phyloP scores from a whole-genome alignment of 345 rosid species.

The Hibiscus syriacus region DNA sequence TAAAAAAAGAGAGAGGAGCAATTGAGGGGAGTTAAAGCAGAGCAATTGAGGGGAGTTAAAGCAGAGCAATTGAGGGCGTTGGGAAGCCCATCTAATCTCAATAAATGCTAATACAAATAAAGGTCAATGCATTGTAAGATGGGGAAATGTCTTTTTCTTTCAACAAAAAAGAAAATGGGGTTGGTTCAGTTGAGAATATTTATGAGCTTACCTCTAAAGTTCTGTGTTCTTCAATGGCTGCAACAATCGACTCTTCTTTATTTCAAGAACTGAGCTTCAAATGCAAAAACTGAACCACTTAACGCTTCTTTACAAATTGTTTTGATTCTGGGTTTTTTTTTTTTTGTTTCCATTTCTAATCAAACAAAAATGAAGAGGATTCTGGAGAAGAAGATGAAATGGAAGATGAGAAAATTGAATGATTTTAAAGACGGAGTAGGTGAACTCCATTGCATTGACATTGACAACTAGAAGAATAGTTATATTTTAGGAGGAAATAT shows the following conservation, averaged over 20 bases:
- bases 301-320: not conserved
- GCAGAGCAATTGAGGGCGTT: slow-evolving; percentile 1
- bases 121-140: slow-evolving; percentile 5
- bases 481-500: not conserved
- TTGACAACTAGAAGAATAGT: not conserved
- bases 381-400: not conserved
- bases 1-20: slow-evolving; percentile 2
- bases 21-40: slow-evolving; percentile 12
- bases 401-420: not conserved
- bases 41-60: slow-evolving; percentile 9
- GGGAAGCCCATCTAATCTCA: slow-evolving; percentile 7
- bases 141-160: not conserved
- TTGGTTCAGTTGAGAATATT: slow-evolving; percentile 12
- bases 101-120: slow-evolving; percentile 3
- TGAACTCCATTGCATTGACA: not conserved
- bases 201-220: slow-evolving; percentile 13
- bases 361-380: not conserved
- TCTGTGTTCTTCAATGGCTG: slow-evolving; percentile 20
- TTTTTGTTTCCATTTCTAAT: not conserved
- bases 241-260: slow-evolving; percentile 1
- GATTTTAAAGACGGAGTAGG: not conserved
- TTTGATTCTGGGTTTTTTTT: not conserved
- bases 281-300: not conserved
- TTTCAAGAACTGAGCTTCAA: slow-evolving; percentile 6
- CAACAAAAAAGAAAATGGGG: not conserved